Conservation (phyloP, 305 asterid species). For the Fraxinus sp. region DNA sequence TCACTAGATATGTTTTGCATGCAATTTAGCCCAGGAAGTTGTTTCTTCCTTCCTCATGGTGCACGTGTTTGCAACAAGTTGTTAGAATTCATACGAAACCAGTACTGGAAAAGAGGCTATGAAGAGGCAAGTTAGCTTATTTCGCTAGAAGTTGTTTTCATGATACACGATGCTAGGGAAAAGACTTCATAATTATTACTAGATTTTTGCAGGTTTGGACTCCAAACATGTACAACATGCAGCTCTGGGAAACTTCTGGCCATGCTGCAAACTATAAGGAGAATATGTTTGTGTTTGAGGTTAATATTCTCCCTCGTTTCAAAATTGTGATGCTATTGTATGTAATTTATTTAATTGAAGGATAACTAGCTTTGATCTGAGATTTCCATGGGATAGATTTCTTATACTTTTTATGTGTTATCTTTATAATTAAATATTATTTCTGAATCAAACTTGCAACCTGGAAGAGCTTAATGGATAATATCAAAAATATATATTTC, state of each 20-base stretch:
- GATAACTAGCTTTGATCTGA: neutral
- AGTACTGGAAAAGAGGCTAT: constrained; percentile 74
- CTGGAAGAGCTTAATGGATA: neutral
- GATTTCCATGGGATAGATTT: neutral
- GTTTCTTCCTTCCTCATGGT: constrained; percentile 77
- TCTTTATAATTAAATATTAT: neutral
- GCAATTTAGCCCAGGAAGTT: constrained; percentile 87
- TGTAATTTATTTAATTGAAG: neutral
- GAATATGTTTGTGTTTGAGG: constrained; percentile 96
- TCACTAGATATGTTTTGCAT: constrained; percentile 24
- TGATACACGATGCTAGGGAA: neutral
- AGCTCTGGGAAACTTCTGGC: constrained; percentile 98
- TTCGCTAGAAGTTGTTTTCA: neutral
- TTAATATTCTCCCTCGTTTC: constrained; percentile 23
- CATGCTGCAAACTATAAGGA: constrained; percentile 99
- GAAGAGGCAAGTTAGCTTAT: constrained; percentile 46
- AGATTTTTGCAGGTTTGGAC: constrained; percentile 66
- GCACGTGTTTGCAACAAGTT: constrained; percentile 84
- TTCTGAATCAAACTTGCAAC: neutral
- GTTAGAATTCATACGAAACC: constrained; percentile 64
- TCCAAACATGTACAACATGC: constrained; percentile 96
- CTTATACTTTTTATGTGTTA: neutral
- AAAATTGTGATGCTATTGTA: neutral
- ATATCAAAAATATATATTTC: neutral
- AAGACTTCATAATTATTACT: constrained; percentile 18